Evolutionary conservation across 805 yeast genomes (phyloP), one percentile per base, ranked within the genome.

Genomic region (Dipodascopsis uninucleata): DNA sequence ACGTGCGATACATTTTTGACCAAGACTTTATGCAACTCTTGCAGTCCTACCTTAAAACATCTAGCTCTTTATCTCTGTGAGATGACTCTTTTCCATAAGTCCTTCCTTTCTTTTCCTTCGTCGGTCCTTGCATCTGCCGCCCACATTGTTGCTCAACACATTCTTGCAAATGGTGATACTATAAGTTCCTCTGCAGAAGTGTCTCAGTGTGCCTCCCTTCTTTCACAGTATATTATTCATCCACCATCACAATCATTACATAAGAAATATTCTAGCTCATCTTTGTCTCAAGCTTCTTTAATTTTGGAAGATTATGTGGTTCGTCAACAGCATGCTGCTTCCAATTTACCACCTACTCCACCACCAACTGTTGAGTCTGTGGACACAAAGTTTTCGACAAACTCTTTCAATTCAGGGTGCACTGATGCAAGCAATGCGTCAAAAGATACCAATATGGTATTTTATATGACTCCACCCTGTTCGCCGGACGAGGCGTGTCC

Each of bases 1-100:
- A 73, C 75, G 52, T 59, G 73, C 34, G 70, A 68, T 40, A 74
- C 75, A 49, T 80, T 61, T 47, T 56, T 70, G 36, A 68, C 66
- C 42, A 37, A 55, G 25, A 36, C 37, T 24, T 31, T 53, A 10
- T 36, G 36, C 5, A 28, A 36, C 34, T 31, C 31, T 35, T 36
- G 45, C 44, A 28, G 36, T 31, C 37, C 55, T 28, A 48, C 49
- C 36, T 46, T 46, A 56, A 53, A 53, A 26, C 46, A 53, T 34
- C 43, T 62, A 28, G 56, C 68, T 7, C 56, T 61, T 49, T 69
- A 65, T 48, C 55, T 68, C 17, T 60, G 69, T 52, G 71, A 66
- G 53, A 47, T 63, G 33, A 49, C 70, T 8, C 48, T 66, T 28
- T 70, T 59, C 47, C 55, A 59, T 44, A 57, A 61, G 28, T 51